Base-by-base conservation (phyloP, 2,329 filamentous ascomycete species). In the Stemphylium lycopersici region DNA sequence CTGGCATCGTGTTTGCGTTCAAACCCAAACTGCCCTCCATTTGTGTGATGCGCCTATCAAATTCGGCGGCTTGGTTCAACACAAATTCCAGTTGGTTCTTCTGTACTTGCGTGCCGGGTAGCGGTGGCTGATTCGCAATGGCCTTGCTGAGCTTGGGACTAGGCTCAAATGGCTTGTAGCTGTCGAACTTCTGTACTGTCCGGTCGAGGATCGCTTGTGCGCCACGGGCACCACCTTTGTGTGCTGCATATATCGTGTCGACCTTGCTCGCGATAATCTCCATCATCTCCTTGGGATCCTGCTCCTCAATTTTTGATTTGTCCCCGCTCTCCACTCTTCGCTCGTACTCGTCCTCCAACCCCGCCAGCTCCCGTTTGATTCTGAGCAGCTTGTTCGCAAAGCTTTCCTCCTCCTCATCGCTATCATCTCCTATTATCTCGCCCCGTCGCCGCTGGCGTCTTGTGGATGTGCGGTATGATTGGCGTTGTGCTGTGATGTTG, bases 21-120 rank as follows among this genome's bases (percentile, higher is more conserved):
- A 96, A 83, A 8, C 95, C 95, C 24, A 99, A 83, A 1, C 87
- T 84, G 62, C 87, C 87, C 78, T 99, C 95, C 42, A 99, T 80
- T 26, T 89, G 79, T 2, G 88, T 80, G 16, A 99, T 84, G 4
- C 95, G 86, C 26, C 85, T 83, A 71, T 98, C 93, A 67, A 99
- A 97, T 59, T 95, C 90, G 20, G 93, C 90, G 6, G 91, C 89
- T 73, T 92, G 90, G 31, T 87, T 86, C 32, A 97, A 81, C 22
- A 88, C 85, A 67, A 91, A 88, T 8, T 78, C 72, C 16, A 76
- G 56, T 31, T 75, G 72, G 11, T 52, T 62, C 46, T 47, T 64
- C 55, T 73, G 71, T 10, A 73, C 57, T 39, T 74, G 72, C 16
- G 63, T 65, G 2, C 71, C 72, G 6, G 70, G 71, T 6, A 74